Base-by-base conservation (phyloP, 2,329 filamentous ascomycete genomes). In the Paraphoma chrysanthemicola region DNA sequence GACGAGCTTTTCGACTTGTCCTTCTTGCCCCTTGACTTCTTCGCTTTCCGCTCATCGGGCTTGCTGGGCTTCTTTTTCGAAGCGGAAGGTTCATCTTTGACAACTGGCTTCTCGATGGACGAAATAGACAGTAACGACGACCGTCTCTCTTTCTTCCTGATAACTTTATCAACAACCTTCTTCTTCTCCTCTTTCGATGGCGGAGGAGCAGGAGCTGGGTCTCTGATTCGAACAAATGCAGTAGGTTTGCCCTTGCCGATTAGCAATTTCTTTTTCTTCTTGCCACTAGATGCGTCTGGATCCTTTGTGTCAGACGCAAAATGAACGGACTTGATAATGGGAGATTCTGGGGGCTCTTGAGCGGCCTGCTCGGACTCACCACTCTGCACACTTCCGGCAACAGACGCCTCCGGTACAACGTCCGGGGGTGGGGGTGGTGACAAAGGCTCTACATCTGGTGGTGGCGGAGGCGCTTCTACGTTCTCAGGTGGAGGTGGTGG, bases 231-330 rank as follows among this genome's bases (percentile, higher is more conserved):
- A 43, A 76, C 62, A 53, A 74, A 76, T 28, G 67, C 72, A 33
- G 58, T 74, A 14, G 63, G 57, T 51, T 72, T 76, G 11, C 65
- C 66, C 50, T 73, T 75, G 12, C 67, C 65, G 41, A 60, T 46
- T 12, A 54, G 60, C 10, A 57, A 17, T 33, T 62, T 68, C 58
- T 66, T 69, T 54, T 68, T 73, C 59, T 69, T 75, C 51, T 70
- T 74, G 12, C 62, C 62, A 50, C 63, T 69, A 36, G 44, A 45
- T 36, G 70, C 60, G 56, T 74, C 73, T 71, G 71, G 60, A 57
- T 73, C 72, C 72, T 75, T 76, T 54, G 71, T 70, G 69, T 76
- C 72, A 73, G 72, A 69, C 49, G 72, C 67, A 63, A 76, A 76
- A 54, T 74, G 73, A 48, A 76, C 72, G 56, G 61, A 68, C 54